Evolutionary conservation across 2,329 filamentous ascomycete species (phyloP), one percentile per base, ranked within the genome.

Genomic region (Chrysosphaeria jannelii): DNA sequence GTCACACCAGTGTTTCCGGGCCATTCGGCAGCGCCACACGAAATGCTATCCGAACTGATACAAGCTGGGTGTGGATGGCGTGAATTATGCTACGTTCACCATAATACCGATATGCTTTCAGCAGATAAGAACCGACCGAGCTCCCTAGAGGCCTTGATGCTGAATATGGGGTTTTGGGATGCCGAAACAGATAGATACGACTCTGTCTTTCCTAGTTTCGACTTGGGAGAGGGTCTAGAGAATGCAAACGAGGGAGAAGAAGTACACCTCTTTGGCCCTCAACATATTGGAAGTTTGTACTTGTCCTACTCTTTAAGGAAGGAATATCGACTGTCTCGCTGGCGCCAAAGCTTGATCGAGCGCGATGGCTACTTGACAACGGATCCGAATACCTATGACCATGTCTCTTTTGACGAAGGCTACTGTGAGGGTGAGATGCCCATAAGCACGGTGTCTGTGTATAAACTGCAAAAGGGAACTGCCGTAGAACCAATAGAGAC

Each of bases 401-500:
- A 25, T 4, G 23, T 27, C n/a, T n/a, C n/a, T n/a, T 17, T 27
- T 10, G 28, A 29, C 25, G 28, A 27, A 16, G 28, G 28, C 4
- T 27, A 25, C n/a, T 27, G 17, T 20, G 28, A 27, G 3, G 28
- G 25, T 20, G 23, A 28, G 12, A 22, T 12, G 10, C 47, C 68
- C 27, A 49, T 45, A 3, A 27, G 35, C 6, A 48, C 47, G 2
- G 50, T 53, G 4, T 42, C 45, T 11, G 45, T 58, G 30, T 58
- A 49, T 44, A 46, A 46, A 5, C 61, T 74, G 2, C 67, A 72
- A 37, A 72, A 72, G 39, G 29, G 30, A 18, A 19, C 14, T 13
- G 24, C 28, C 11, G 21, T 21, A 7, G 24, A 25, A 14, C 60
- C 53, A 5, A 17, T 32, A 20, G 23, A 27, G 19, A 23, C 25